Evolutionary conservation across 306 rosid species (phyloP).

Genomic region (Lablab purpureus): DNA sequence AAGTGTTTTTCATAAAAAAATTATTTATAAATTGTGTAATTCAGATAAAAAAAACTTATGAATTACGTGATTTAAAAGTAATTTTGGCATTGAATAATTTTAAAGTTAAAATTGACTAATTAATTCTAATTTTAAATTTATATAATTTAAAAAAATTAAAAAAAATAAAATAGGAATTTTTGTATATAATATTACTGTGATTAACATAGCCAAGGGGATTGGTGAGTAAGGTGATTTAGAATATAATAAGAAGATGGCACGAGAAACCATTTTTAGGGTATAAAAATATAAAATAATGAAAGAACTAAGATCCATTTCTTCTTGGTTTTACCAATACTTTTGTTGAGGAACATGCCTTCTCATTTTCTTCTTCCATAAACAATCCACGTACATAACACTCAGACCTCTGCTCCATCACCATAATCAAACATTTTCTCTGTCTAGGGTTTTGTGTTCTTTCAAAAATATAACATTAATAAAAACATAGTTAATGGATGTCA

Average conservation of each 20-base stretch:
- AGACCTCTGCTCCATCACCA: conserved; percentile 40
- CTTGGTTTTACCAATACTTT: conserved; percentile 25
- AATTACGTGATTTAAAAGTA: too few species aligned
- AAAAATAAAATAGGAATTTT: too few species aligned
- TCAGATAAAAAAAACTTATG: too few species aligned
- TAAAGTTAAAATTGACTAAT: too few species aligned
- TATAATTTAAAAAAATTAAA: too few species aligned
- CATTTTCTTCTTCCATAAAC: conserved; percentile 50
- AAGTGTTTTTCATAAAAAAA: too few species aligned
- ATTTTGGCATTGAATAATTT: too few species aligned
- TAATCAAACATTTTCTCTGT: conserved; percentile 36
- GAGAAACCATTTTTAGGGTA: conserved; percentile 22
- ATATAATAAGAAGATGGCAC: neutral
- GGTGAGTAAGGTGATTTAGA: conserved; percentile 7
- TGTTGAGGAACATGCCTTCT: conserved; percentile 31
- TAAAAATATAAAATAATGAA: neutral
- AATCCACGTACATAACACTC: conserved; percentile 55
- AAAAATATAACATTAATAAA: conserved; percentile 24
- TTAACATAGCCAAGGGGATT: neutral
- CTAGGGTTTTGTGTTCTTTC: conserved; percentile 48
- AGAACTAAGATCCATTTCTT: neutral
- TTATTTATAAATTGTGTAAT: too few species aligned
- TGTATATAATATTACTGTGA: too few species aligned
- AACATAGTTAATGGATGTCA: conserved; percentile 57
- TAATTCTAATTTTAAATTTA: too few species aligned